A percentile compares a stretch with the other conserved stretches of the same genome.
Evolutionary conservation across 257 asterid genomes (phyloP).

Genomic region (Anisodus acutangulus): DNA sequence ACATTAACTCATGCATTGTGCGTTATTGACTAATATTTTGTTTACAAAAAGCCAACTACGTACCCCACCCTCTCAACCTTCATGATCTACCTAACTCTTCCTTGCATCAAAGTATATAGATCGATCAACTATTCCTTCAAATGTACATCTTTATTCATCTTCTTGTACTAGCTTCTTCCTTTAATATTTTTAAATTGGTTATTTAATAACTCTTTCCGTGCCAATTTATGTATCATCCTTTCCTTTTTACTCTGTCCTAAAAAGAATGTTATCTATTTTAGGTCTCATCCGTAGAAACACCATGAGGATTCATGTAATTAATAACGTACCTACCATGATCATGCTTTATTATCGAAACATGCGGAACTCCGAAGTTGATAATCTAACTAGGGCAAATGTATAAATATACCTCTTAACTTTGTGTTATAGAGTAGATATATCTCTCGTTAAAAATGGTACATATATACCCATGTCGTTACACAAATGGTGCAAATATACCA

Average conservation of each 20-base stretch:
- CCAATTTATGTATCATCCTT: too few species aligned
- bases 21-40: not conserved
- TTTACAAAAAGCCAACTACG: not conserved
- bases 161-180: not conserved
- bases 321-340: not conserved
- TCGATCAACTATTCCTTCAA: not conserved
- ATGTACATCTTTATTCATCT: not conserved
- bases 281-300: not conserved
- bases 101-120: not conserved
- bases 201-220: not conserved
- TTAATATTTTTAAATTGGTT: not conserved
- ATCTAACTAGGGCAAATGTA: not conserved
- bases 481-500: too few species aligned
- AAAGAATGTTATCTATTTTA: not conserved
- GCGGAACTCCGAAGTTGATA: not conserved
- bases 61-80: not conserved
- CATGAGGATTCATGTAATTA: not conserved
- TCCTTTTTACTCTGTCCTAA: too few species aligned
- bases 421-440: too few species aligned
- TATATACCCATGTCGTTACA: too few species aligned
- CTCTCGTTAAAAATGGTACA: too few species aligned
- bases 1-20: conserved; percentile 4
- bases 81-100: conserved; percentile 41
- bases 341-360: not conserved
- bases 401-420: too few species aligned